Conservation (phyloP, 257 asterid species). For the Echites panduratus region DNA sequence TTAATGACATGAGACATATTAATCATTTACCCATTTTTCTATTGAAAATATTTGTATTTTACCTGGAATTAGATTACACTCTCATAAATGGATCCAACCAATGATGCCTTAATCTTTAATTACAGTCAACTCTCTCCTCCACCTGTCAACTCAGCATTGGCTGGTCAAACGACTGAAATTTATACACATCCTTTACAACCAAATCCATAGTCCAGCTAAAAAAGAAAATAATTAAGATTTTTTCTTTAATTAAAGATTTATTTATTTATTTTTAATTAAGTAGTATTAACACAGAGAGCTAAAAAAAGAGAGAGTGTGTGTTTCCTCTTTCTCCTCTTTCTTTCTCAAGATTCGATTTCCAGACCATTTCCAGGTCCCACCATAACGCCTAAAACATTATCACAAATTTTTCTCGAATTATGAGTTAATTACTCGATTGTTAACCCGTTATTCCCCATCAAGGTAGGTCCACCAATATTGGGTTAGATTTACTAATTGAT, state of each 20-base stretch:
- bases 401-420: neutral
- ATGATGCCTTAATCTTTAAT: neutral
- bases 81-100: neutral
- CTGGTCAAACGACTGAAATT: constrained; percentile 21
- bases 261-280: neutral
- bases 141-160: constrained; percentile 11
- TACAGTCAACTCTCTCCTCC: constrained; percentile 5
- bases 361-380: constrained; percentile 29
- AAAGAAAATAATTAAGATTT: neutral
- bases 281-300: neutral
- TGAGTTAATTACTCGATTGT: neutral
- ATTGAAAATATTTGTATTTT: neutral
- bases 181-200: neutral
- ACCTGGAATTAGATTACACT: neutral
- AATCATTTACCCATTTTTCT: neutral
- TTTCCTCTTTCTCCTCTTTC: neutral
- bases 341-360: constrained; percentile 24
- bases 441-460: neutral
- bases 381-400: constrained; percentile 9
- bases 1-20: no score
- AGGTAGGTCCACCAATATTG: neutral
- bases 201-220: neutral
- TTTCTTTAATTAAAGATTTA: no score
- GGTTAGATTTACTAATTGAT: constrained; percentile 1
- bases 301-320: neutral